Percentiles rank a stretch among this genome's conserved stretches.
Evolutionary conservation across 352 stramenopile species (phyloP).

Genomic region (Globisporangium mamillatum): DNA sequence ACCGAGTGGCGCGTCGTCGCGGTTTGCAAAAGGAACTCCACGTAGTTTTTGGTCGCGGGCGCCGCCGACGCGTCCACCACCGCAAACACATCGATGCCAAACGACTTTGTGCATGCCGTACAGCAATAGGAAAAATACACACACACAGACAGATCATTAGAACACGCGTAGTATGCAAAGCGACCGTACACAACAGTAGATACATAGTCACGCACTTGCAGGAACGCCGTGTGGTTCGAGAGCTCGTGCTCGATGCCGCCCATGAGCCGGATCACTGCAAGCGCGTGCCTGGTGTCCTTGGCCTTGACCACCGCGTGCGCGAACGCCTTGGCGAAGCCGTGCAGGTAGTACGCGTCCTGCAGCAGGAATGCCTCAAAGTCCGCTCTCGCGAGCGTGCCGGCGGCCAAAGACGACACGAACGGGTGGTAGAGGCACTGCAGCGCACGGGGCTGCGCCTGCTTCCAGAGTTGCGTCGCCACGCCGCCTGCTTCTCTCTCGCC

Average conservation of each 20-base stretch:
- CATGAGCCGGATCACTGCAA: slow-evolving; percentile 43
- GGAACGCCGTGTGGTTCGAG: slow-evolving; percentile 40
- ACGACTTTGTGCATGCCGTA: slow-evolving; percentile 21
- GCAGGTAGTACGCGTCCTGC: slow-evolving; percentile 57
- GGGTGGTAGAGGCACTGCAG: slow-evolving; percentile 51
- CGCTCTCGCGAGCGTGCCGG: slow-evolving; percentile 25
- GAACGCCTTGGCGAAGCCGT: slow-evolving; percentile 52
- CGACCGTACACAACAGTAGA: background rate
- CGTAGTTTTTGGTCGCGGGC: slow-evolving; percentile 40
- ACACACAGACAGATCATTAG: background rate
- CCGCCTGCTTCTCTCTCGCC: background rate
- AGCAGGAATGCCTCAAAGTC: slow-evolving; percentile 50
- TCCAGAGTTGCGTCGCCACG: slow-evolving; percentile 33
- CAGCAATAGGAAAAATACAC: background rate
- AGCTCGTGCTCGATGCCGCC: slow-evolving; percentile 44
- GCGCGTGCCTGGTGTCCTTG: slow-evolving; percentile 25
- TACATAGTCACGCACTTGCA: slow-evolving; percentile 23
- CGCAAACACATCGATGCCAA: slow-evolving; percentile 37
- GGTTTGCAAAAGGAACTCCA: slow-evolving; percentile 46
- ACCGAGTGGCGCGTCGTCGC: slow-evolving; percentile 30
- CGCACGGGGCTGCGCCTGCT: slow-evolving; percentile 24
- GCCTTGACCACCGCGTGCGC: slow-evolving; percentile 46
- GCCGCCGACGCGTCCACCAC: slow-evolving; percentile 25
- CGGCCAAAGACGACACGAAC: slow-evolving; percentile 39
- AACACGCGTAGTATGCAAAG: background rate